Conservation (phyloP, 306 rosid genomes). For the Herpetospermum pedunculosum region DNA sequence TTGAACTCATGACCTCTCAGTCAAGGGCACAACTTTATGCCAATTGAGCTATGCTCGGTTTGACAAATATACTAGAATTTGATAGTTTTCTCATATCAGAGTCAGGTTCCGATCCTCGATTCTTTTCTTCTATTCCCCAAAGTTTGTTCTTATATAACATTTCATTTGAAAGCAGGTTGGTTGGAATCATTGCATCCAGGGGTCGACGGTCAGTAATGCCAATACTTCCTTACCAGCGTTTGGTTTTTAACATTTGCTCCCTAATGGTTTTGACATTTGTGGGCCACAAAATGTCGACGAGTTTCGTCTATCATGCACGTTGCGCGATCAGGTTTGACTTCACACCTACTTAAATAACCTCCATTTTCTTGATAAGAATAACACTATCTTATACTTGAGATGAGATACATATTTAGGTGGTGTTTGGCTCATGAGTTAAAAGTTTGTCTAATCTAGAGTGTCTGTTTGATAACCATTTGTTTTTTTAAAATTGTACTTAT, state of each 20-base stretch:
- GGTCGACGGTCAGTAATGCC: neutral
- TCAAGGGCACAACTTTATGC: too few relatives aligned
- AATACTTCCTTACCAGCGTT: neutral
- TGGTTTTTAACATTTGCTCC: too few relatives aligned
- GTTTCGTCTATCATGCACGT: neutral
- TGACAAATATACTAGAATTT: too few relatives aligned
- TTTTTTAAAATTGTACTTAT: too few relatives aligned
- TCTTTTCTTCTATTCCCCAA: neutral
- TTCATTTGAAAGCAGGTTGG: neutral
- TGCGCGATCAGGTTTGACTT: neutral
- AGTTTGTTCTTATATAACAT: neutral
- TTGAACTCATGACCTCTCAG: too few relatives aligned
- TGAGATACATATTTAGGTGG: neutral
- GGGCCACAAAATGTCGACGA: neutral
- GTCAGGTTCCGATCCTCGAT: too few relatives aligned
- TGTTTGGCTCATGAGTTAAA: neutral
- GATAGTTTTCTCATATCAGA: too few relatives aligned
- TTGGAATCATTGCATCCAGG: neutral
- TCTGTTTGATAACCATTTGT: too few relatives aligned
- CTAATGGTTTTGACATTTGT: neutral
- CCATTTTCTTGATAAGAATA: neutral
- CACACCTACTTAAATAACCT: neutral
- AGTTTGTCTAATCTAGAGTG: neutral
- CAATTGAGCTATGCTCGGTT: too few relatives aligned
- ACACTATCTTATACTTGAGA: neutral